Percentiles rank a stretch among this genome's conserved stretches.
These are phyloP conservation scores for Thinopyrum elongatum DNA, from an alignment of 176 grass and related monocot species.

Conservation along the genomic window DNA sequence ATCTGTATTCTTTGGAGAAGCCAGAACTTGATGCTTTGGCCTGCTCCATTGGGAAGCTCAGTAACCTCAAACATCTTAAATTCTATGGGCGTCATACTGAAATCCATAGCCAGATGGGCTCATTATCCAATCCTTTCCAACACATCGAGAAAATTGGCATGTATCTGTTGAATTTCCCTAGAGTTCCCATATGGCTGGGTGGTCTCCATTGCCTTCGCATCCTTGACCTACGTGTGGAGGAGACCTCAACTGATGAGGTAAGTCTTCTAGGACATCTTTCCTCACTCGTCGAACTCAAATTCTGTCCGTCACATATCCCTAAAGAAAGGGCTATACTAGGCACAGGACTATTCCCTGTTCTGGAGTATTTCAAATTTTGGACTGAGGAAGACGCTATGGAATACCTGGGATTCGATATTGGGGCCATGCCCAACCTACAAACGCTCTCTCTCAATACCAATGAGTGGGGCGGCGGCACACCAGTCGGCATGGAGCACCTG, in stretches of 20 bases:
- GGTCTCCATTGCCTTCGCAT: neutral
- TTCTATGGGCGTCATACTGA: rapidly evolving
- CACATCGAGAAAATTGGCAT: neutral
- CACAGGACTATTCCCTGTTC: neutral
- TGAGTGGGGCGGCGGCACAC: no score
- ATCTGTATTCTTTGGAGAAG: no score
- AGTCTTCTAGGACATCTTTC: neutral
- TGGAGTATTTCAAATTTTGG: neutral
- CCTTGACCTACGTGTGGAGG: neutral
- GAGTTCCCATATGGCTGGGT: neutral
- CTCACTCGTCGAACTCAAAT: neutral
- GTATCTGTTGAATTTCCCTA: rapidly evolving
- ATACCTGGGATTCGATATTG: neutral
- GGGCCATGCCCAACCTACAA: no score
- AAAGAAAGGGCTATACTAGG: neutral
- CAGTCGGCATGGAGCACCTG: no score
- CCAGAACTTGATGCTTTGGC: neutral
- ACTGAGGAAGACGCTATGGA: rapidly evolving
- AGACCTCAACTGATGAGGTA: neutral
- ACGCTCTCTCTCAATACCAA: rapidly evolving
- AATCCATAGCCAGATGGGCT: neutral
- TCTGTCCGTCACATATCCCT: neutral
- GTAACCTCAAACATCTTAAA: neutral
- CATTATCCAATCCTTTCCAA: neutral
- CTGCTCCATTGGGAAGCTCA: neutral